phyloP scores from a whole-genome alignment of 2,329 filamentous ascomycete genomes.

The Colletotrichum trifolii region DNA sequence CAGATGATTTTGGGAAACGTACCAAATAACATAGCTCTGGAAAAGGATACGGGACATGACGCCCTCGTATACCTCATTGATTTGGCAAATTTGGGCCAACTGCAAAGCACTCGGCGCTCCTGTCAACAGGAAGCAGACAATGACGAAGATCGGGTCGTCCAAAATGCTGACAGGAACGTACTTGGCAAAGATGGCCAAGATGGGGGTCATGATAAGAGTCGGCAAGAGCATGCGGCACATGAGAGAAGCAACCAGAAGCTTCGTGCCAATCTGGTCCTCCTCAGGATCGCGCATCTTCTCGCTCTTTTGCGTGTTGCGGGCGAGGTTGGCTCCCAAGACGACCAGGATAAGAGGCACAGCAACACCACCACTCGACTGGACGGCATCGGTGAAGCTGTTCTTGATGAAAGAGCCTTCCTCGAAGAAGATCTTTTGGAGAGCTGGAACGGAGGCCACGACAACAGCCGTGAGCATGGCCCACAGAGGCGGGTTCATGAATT shows the following conservation, averaged over 20 bases:
- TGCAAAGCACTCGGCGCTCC: slow-evolving; percentile 94
- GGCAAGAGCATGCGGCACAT: slow-evolving; percentile 93
- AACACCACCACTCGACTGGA: slow-evolving; percentile 86
- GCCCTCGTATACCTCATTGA: slow-evolving; percentile 95
- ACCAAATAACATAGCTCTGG: slow-evolving; percentile 97
- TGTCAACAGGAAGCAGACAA: slow-evolving; percentile 96
- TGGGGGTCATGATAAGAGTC: slow-evolving; percentile 89
- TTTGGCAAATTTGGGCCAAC: slow-evolving; percentile 97
- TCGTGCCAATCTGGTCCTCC: slow-evolving; percentile 75
- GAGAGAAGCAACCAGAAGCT: slow-evolving; percentile 86
- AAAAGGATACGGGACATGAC: slow-evolving; percentile 94
- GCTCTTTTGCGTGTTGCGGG: slow-evolving; percentile 85
- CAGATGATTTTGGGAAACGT: slow-evolving; percentile 49
- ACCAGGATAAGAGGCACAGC: slow-evolving; percentile 96
- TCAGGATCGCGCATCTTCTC: slow-evolving; percentile 74
- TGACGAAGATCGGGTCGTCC: slow-evolving; percentile 97
- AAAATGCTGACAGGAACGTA: slow-evolving; percentile 93
- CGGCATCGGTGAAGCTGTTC: slow-evolving; percentile 91
- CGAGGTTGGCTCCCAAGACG: slow-evolving; percentile 93
- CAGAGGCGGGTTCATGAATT: slow-evolving; percentile 97
- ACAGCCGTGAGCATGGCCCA: slow-evolving; percentile 98
- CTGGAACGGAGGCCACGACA: slow-evolving; percentile 86
- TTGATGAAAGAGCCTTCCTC: slow-evolving; percentile 87
- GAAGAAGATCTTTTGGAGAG: slow-evolving; percentile 88
- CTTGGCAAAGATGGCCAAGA: slow-evolving; percentile 88